Percentiles rank a stretch among this genome's conserved stretches.
Evolutionary conservation across 2,329 filamentous ascomycete genomes (phyloP).

Genomic region (Rugonectria rugulosa): DNA sequence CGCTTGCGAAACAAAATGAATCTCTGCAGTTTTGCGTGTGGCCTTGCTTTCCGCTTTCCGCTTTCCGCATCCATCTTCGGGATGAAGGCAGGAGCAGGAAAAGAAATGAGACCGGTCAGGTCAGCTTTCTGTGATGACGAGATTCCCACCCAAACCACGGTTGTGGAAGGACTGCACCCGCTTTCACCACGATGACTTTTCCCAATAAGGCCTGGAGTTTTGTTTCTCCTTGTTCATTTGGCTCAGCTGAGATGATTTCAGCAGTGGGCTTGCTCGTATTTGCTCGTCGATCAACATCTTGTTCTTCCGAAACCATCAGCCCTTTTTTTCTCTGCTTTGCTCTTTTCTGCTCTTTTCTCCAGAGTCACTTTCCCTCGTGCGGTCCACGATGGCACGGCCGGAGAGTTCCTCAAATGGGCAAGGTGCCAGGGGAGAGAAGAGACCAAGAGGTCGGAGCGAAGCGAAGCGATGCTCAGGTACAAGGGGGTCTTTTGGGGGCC

Average conservation of each 20-base stretch:
- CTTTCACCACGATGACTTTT: neutral
- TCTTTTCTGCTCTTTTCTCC: slow-evolving; percentile 5
- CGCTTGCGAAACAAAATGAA: too few species aligned
- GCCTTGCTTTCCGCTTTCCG: neutral
- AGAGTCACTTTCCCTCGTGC: slow-evolving; percentile 4
- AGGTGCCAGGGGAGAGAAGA: slow-evolving; percentile 28
- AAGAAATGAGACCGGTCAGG: neutral
- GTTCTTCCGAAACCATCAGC: neutral
- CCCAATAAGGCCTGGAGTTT: slow-evolving; percentile 8
- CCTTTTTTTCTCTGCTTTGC: too few species aligned
- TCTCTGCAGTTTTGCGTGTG: too few species aligned
- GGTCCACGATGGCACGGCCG: slow-evolving; percentile 10
- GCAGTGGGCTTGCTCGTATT: slow-evolving; percentile 5
- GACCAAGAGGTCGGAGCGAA: slow-evolving; percentile 10
- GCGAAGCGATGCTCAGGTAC: too few species aligned
- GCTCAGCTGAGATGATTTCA: slow-evolving; percentile 12
- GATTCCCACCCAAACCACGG: too few species aligned
- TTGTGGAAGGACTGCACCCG: slow-evolving; percentile 1
- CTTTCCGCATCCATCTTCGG: neutral
- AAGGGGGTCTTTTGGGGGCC: too few species aligned
- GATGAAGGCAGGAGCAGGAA: neutral
- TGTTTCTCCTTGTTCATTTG: too few species aligned
- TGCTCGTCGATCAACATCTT: slow-evolving; percentile 9
- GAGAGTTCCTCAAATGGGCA: slow-evolving; percentile 15
- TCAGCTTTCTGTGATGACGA: too few species aligned